These are phyloP conservation scores for Nannochloropsis granulata DNA, from an alignment of 108 stramenopile species.

Conservation along the genomic window DNA sequence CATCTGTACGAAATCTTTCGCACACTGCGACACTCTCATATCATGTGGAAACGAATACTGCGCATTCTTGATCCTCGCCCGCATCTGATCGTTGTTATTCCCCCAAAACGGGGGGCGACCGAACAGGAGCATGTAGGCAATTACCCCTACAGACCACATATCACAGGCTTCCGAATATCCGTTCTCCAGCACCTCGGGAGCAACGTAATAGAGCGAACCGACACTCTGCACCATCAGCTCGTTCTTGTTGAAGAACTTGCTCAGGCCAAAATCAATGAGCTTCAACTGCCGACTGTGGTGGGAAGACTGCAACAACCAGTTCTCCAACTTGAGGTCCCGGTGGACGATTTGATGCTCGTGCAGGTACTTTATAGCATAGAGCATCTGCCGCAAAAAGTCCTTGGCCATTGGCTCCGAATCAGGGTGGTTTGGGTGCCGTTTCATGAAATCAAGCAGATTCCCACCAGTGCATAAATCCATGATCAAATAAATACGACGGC, in stretches of 20 bases:
- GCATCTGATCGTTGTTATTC: slow-evolving; percentile 27
- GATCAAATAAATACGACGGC: slow-evolving; percentile 28
- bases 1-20: slow-evolving; percentile 18
- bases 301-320: slow-evolving; percentile 70
- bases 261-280: slow-evolving; percentile 97
- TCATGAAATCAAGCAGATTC: slow-evolving; percentile 31
- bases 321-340: slow-evolving; percentile 92
- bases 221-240: slow-evolving; percentile 37
- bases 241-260: slow-evolving; percentile 54
- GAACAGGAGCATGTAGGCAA: slow-evolving; percentile 79
- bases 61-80: slow-evolving; percentile 15
- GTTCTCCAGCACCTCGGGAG: slow-evolving; percentile 55
- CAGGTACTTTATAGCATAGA: slow-evolving; percentile 69
- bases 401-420: neutral
- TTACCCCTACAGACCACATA: slow-evolving; percentile 86
- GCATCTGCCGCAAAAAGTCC: slow-evolving; percentile 20
- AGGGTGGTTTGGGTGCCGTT: neutral
- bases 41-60: neutral
- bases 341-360: slow-evolving; percentile 74
- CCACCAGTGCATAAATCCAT: slow-evolving; percentile 39
- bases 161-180: slow-evolving; percentile 75
- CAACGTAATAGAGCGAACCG: slow-evolving; percentile 30
- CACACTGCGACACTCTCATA: neutral
- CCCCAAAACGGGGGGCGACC: slow-evolving; percentile 62
- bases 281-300: slow-evolving; percentile 66